Evolutionary conservation across 192 early-diverging fungal species (phyloP), one percentile per base, ranked within the genome.

Genomic region (Linnemannia zychae): DNA sequence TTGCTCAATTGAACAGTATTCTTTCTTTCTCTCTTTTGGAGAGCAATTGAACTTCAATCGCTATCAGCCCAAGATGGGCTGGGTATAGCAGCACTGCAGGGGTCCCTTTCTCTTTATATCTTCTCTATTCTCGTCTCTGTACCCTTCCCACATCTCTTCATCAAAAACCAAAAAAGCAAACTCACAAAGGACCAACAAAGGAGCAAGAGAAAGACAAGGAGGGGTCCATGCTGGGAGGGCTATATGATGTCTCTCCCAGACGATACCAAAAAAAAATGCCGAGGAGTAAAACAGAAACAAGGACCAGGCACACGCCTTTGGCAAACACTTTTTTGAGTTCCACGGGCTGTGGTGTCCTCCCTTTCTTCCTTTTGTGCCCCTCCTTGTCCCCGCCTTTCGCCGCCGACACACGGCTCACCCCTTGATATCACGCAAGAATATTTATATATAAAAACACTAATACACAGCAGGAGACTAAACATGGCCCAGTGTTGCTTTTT

Each of bases 341-440:
- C 57, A 31, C 57, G 57, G 57, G 57, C 57, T 63, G 57, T 63
- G 57, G 57, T 15, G 12, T 31, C 57, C 12, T 12, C 9, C 40
- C 40, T 9, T 44, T 44, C 4, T 44, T 44, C 40, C 40, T 44
- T 44, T 44, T 9, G 4, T 44, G 40, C 40, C 28, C 53, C n/a
- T 57, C 24, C 24, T 49, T 16, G 17, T n/a, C 57, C 57, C 28
- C 28, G 57, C 57, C 57, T 60, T 60, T 60, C 20, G 28, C 28
- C 57, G 57, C 28, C 57, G 57, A 57, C 53, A 52, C 50, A 57
- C n/a, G 40, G 24, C 57, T 7, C 57, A 63, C 57, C 57, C 57
- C 57, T 63, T 63, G 57, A 63, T 31, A 63, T 63, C 17, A 17
- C 40, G 57, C 24, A n/a, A 31, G 18, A 49, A 15, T 15, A 47